phyloP scores from a whole-genome alignment of 169 alveolate species.

The Cyclospora cayetanensis region DNA sequence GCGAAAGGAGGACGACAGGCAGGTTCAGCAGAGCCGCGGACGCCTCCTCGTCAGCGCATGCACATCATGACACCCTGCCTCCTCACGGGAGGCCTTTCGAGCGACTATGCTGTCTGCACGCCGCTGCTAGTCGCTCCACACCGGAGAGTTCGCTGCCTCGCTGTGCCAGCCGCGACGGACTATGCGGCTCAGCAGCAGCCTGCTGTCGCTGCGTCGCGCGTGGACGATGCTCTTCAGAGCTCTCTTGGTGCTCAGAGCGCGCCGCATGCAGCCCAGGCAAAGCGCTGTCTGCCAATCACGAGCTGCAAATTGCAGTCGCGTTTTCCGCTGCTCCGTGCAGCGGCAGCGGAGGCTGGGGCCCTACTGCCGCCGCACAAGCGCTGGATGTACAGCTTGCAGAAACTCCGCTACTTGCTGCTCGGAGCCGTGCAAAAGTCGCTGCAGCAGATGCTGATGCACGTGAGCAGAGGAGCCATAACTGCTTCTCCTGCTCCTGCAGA shows the following conservation, averaged over 20 bases:
- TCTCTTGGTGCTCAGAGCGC: background rate
- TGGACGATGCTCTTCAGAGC: background rate
- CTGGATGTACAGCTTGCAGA: slow-evolving; percentile 29
- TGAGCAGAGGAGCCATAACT: too few relatives aligned
- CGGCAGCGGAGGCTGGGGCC: slow-evolving; percentile 9
- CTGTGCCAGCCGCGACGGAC: background rate
- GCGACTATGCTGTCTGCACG: slow-evolving; percentile 42
- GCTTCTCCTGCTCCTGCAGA: background rate
- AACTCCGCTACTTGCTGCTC: background rate
- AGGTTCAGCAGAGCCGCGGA: slow-evolving; percentile 11
- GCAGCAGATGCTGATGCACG: slow-evolving; percentile 31
- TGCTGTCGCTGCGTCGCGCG: background rate
- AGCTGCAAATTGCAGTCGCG: slow-evolving; percentile 55
- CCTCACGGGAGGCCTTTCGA: slow-evolving; percentile 21
- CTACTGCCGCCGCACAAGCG: slow-evolving; percentile 29
- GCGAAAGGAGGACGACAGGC: background rate
- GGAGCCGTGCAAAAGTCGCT: slow-evolving; percentile 59
- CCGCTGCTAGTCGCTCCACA: slow-evolving; percentile 30
- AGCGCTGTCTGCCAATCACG: slow-evolving; percentile 34
- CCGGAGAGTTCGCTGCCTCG: background rate
- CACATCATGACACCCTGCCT: slow-evolving; percentile 51
- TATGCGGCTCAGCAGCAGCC: background rate
- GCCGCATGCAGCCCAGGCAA: background rate
- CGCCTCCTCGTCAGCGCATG: slow-evolving; percentile 38
- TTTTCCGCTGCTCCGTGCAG: slow-evolving; percentile 28